Percentiles rank a stretch among this genome's conserved stretches.
These are phyloP conservation scores for Panus rudis DNA, from an alignment of 768 basidiomycete species.

Conservation along the genomic window DNA sequence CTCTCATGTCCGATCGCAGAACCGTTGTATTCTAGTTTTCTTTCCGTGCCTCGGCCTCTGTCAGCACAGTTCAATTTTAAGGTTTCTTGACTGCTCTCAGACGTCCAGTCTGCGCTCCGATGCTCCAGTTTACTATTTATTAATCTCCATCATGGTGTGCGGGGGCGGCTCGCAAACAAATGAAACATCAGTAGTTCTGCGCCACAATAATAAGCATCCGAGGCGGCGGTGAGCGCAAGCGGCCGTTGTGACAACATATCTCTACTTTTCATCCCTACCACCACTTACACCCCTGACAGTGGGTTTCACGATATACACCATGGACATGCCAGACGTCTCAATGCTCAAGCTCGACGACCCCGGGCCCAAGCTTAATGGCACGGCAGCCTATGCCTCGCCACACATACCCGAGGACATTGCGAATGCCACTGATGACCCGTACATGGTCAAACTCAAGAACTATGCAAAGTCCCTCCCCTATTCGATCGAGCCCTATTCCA, in stretches of 20 bases:
- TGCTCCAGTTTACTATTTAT: not conserved
- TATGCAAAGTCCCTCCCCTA: constrained; percentile 70
- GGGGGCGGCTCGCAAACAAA: no score
- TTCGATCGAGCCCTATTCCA: constrained; percentile 65
- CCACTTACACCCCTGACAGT: constrained; percentile 11
- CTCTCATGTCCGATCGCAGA: no score
- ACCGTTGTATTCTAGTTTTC: constrained; percentile 1
- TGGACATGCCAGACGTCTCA: constrained; percentile 43
- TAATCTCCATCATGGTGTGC: no score
- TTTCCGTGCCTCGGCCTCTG: not conserved
- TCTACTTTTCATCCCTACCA: constrained; percentile 10
- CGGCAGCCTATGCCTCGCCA: constrained; percentile 10
- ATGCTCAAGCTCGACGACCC: constrained; percentile 36
- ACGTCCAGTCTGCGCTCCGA: not conserved
- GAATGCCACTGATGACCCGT: constrained; percentile 35
- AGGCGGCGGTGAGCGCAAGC: no score
- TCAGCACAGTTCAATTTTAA: not conserved
- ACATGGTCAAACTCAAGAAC: constrained; percentile 51
- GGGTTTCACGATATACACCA: constrained; percentile 24
- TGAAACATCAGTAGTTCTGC: no score
- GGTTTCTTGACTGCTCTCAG: not conserved
- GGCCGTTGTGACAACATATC: no score
- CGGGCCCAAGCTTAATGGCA: constrained; percentile 29
- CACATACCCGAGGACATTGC: constrained; percentile 26
- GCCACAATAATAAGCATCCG: no score